Evolutionary conservation across 139 green algal genomes (phyloP), one percentile per base, ranked within the genome.

Genomic region (Micromonas commoda): DNA sequence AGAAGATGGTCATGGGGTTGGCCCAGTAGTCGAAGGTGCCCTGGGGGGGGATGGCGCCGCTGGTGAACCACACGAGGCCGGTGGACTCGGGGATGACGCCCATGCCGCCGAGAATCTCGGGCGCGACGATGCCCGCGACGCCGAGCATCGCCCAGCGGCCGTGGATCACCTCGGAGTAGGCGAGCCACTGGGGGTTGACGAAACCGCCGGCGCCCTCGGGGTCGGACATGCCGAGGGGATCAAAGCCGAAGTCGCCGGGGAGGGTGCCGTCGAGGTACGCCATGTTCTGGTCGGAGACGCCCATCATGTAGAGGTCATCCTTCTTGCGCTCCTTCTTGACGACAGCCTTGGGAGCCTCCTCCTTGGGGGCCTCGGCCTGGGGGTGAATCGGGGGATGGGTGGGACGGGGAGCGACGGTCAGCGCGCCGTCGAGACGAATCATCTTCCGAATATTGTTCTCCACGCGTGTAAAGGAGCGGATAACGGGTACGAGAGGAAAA

Each of bases 111-210:
- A 99, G 90, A 29, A 96, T 84, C 88, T 98, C 95, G 23, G 95
- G 95, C n/a, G 88, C 91, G 52, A 98, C 88, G 84, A 87, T 93
- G 76, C 95, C 94, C 26, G 86, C 95, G n/a, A 90, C 90, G 60
- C 94, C 94, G 24, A 99, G 89, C 95, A 99, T 99, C 64, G 95
- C 95, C 85, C 87, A 98, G 82, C 92, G 87, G 57, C 84, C 82
- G 78, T 90, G 84, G 68, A 88, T 88, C 81, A 86, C 35, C 80
- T 90, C 96, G 83, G 87, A 77, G 86, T 93, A 92, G 9, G 82
- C 60, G 77, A 99, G 88, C 95, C 95, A 99, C 76, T 91, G 78
- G 53, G 93, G 95, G 82, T 89, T 89, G 73, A 98, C 80, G 83
- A 98, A 97, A 73, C 94, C 93, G 72, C 90, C 91, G 57, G 90